These are phyloP conservation scores for Fistulinella prunicolor DNA, from an alignment of 768 basidiomycete species.

Conservation along the genomic window DNA sequence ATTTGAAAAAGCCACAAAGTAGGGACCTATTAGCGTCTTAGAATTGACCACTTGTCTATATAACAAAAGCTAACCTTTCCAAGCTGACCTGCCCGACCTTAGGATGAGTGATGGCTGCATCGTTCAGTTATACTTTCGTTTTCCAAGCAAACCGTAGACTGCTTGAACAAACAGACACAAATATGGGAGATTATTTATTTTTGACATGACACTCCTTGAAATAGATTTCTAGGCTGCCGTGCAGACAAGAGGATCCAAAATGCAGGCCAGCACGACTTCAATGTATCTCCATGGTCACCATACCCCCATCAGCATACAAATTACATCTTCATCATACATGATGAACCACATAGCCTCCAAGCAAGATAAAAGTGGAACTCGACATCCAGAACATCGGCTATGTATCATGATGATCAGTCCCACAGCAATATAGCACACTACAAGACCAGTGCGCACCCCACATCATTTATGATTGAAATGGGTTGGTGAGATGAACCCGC, in stretches of 20 bases:
- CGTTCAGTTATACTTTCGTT: background rate
- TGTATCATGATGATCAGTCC: background rate
- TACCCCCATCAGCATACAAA: no score
- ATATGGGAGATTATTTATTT: background rate
- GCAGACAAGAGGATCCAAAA: no score
- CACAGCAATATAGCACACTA: background rate
- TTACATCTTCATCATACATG: no score
- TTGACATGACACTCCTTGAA: no score
- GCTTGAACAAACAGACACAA: background rate
- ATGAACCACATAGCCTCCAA: no score
- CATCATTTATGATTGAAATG: background rate
- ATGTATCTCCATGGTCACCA: no score
- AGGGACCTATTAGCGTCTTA: slow-evolving; percentile 62
- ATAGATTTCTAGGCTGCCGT: no score
- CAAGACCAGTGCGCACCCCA: no score
- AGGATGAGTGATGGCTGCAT: slow-evolving; percentile 66
- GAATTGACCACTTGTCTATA: no score
- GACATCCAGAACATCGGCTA: no score
- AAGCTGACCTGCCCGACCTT: slow-evolving; percentile 72
- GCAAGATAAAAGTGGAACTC: background rate
- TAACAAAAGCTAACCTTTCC: slow-evolving; percentile 58
- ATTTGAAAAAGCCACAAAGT: slow-evolving; percentile 90
- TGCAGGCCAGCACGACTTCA: no score
- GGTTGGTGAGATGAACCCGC: background rate
- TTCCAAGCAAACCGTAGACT: background rate